phyloP scores from a whole-genome alignment of 2,329 filamentous ascomycete genomes.

The Albifimbria verrucaria region DNA sequence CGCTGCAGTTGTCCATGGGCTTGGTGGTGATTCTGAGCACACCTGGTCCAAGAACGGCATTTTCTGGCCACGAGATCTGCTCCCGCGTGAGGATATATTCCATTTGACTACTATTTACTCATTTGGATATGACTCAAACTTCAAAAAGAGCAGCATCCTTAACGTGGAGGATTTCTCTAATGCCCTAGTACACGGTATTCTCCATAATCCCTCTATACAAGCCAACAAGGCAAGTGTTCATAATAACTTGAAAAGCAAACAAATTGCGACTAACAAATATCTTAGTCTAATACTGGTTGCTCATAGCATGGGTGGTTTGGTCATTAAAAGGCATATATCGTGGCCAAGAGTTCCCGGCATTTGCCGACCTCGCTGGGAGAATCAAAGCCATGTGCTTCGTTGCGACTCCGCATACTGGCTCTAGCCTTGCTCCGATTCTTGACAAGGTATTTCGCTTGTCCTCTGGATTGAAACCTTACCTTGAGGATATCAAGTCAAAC shows the following conservation, averaged over 20 bases:
- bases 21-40: not conserved
- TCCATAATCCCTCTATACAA: not conserved
- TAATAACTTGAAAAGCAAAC: not conserved
- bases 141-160: not conserved
- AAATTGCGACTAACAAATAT: not conserved
- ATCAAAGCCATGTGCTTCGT: not conserved
- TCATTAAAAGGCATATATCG: not conserved
- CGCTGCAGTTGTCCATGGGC: not conserved
- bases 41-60: not conserved
- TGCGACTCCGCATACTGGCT: not conserved
- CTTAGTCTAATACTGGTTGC: not conserved
- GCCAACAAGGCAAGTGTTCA: not conserved
- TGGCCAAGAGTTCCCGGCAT: not conserved
- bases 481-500: constrained; percentile 1
- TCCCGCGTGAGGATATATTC: not conserved
- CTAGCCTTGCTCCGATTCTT: not conserved
- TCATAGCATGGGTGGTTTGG: not conserved
- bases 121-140: constrained; percentile 1
- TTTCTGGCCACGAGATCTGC: constrained; percentile 1
- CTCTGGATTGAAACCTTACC: not conserved
- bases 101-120: not conserved
- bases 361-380: not conserved
- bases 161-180: not conserved
- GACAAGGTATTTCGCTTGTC: not conserved
- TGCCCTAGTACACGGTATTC: not conserved